Evolutionary conservation across 345 rosid genomes (phyloP).

Genomic region (Viola odorata): DNA sequence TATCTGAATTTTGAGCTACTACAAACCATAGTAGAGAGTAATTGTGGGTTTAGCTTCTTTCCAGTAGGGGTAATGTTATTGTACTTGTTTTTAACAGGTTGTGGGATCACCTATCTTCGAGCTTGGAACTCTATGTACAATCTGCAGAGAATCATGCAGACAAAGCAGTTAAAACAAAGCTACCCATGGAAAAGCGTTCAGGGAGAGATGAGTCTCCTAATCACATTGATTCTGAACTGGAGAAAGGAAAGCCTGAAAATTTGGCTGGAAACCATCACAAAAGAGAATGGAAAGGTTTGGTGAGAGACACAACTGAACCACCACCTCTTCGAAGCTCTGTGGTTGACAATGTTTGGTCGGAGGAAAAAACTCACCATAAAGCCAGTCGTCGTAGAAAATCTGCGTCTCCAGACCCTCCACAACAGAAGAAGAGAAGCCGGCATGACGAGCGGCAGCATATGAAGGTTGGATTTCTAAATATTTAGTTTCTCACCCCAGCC

Average conservation of each 20-base stretch:
- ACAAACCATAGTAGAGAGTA: neutral
- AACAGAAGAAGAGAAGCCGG: conserved; percentile 53
- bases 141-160: conserved; percentile 30
- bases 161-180: conserved; percentile 26
- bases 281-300: conserved; percentile 66
- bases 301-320: conserved; percentile 42
- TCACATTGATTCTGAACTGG: conserved; percentile 40
- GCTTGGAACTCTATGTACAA: conserved; percentile 49
- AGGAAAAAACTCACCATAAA: conserved; percentile 39
- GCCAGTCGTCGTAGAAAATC: conserved; percentile 39
- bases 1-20: conserved; percentile 1
- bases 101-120: conserved; percentile 88
- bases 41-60: neutral
- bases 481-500: neutral
- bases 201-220: conserved; percentile 22
- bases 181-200: conserved; percentile 26
- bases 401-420: conserved; percentile 40
- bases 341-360: conserved; percentile 33
- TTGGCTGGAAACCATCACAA: conserved; percentile 38
- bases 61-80: neutral
- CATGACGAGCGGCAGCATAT: conserved; percentile 40
- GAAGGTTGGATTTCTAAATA: conserved; percentile 44
- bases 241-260: conserved; percentile 37
- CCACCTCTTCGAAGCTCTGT: conserved; percentile 66
- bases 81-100: conserved; percentile 46